phyloP scores from a whole-genome alignment of 257 asterid species.

The Buddleja alternifolia region DNA sequence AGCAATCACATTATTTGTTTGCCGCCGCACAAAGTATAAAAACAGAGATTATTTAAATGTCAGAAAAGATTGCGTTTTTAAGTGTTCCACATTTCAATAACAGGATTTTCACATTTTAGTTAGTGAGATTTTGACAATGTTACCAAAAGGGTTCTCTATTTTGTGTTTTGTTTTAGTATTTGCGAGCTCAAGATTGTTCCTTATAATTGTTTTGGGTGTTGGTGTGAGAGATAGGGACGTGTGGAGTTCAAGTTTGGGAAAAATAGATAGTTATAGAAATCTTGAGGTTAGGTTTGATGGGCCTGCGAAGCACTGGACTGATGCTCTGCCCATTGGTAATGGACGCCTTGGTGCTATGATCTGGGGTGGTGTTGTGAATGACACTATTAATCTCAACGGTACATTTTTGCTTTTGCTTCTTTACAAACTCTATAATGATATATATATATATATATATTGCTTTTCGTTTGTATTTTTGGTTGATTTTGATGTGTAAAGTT shows the following conservation, averaged over 20 bases:
- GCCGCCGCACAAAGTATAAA: slow-evolving; percentile 21
- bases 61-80: background rate
- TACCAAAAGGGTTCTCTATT: slow-evolving; percentile 23
- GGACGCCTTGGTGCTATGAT: slow-evolving; percentile 91
- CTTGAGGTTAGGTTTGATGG: slow-evolving; percentile 62
- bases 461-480: background rate
- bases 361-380: slow-evolving; percentile 72
- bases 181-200: slow-evolving; percentile 12
- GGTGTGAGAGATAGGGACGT: slow-evolving; percentile 53
- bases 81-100: background rate
- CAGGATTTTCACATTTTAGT: background rate
- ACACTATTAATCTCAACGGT: slow-evolving; percentile 82
- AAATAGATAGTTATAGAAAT: slow-evolving; percentile 33
- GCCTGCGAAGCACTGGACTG: slow-evolving; percentile 76
- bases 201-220: slow-evolving; percentile 27
- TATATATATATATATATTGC: too few species aligned
- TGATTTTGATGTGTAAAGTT: background rate
- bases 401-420: background rate
- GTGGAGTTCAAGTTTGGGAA: slow-evolving; percentile 51
- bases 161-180: slow-evolving; percentile 21
- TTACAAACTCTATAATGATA: background rate
- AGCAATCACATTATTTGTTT: background rate
- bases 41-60: background rate
- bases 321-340: slow-evolving; percentile 86
- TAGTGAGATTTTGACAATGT: slow-evolving; percentile 11